phyloP scores from a whole-genome alignment of 2,329 filamentous ascomycete species.

The Beauveria sp. region DNA sequence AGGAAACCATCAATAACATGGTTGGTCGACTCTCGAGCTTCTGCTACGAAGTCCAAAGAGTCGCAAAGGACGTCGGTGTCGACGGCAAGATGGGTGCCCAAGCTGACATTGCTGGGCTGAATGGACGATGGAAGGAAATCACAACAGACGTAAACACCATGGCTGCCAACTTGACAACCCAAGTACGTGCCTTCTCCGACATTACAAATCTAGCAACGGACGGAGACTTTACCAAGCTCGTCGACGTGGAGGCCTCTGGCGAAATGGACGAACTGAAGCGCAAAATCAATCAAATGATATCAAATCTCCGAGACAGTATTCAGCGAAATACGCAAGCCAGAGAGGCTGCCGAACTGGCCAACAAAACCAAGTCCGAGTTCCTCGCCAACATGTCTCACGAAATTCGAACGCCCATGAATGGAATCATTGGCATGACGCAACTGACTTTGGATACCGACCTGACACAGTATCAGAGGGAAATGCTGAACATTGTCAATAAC shows the following conservation, averaged over 20 bases:
- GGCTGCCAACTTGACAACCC: constrained; percentile 73
- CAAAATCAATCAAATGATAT: constrained; percentile 99
- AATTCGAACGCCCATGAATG: constrained; percentile 94
- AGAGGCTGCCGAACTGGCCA: constrained; percentile 91
- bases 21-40: constrained; percentile 91
- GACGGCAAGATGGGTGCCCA: constrained; percentile 98
- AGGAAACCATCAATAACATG: constrained; percentile 99
- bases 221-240: constrained; percentile 92
- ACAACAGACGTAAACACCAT: constrained; percentile 95
- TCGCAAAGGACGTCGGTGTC: constrained; percentile 93
- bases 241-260: constrained; percentile 93
- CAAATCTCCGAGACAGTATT: constrained; percentile 89
- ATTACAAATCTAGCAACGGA: constrained; percentile 97
- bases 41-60: constrained; percentile 90
- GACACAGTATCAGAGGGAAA: constrained; percentile 91
- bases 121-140: constrained; percentile 96
- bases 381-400: constrained; percentile 98
- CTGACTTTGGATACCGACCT: constrained; percentile 91
- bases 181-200: constrained; percentile 95
- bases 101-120: constrained; percentile 85
- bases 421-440: constrained; percentile 97
- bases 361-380: constrained; percentile 98
- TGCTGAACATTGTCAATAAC: constrained; percentile 97
- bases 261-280: constrained; percentile 99
- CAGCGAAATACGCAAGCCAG: constrained; percentile 93